Percentiles rank a stretch among this genome's conserved stretches.
Conservation (phyloP, 768 basidiomycete species). For the Serendipita vermifera region DNA sequence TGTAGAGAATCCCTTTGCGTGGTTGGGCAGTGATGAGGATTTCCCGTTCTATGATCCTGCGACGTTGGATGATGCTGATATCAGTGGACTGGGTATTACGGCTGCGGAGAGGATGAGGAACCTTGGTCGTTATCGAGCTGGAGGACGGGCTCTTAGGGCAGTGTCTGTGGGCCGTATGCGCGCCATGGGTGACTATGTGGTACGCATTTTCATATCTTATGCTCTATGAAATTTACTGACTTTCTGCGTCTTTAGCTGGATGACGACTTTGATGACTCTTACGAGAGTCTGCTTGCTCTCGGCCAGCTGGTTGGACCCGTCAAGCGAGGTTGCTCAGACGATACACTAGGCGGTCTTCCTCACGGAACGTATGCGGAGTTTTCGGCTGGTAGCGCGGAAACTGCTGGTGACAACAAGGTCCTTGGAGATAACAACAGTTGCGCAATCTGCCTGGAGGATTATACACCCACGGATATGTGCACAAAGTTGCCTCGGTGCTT, state of each 20-base stretch:
- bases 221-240: background rate
- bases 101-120: too few species aligned
- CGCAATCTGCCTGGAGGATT: background rate
- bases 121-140: background rate
- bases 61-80: background rate
- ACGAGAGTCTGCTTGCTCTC: background rate
- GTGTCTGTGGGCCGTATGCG: background rate
- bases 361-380: background rate
- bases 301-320: background rate
- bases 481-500: background rate
- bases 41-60: background rate
- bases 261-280: constrained; percentile 5
- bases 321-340: background rate
- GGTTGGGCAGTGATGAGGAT: background rate
- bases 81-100: too few species aligned
- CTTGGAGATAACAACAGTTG: background rate
- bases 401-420: background rate
- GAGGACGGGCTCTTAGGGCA: background rate
- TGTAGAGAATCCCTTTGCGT: background rate
- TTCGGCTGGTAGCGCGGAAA: too few species aligned
- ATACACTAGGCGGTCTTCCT: background rate
- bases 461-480: background rate
- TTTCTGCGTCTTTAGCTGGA: background rate
- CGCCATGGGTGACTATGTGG: background rate
- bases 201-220: background rate